phyloP scores from a whole-genome alignment of 306 rosid species.

The Quercus alba region DNA sequence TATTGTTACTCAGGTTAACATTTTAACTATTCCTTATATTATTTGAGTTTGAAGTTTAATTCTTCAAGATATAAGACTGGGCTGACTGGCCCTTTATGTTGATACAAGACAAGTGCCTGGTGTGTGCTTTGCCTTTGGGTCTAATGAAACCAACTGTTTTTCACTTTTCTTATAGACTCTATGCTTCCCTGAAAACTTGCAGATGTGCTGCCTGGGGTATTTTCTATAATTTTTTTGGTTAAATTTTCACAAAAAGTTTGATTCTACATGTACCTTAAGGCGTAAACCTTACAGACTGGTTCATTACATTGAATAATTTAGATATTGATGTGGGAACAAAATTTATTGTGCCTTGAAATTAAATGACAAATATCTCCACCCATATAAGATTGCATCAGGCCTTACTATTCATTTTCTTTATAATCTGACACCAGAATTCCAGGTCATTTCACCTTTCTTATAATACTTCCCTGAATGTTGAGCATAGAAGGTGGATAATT shows the following conservation, averaged over 20 bases:
- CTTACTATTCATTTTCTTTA: not conserved
- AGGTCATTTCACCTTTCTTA: not conserved
- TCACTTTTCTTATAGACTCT: not conserved
- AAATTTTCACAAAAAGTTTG: not conserved
- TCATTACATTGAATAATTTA: not conserved
- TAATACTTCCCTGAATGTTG: not conserved
- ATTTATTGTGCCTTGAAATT: not conserved
- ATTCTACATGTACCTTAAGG: not conserved
- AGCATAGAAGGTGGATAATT: not conserved
- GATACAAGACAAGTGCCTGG: not conserved
- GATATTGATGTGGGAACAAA: not conserved
- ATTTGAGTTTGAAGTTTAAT: slow-evolving; percentile 14
- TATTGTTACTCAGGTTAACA: slow-evolving; percentile 81
- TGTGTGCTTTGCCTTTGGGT: not conserved
- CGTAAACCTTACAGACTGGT: not conserved
- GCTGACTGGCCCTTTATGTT: not conserved
- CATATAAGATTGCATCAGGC: not conserved
- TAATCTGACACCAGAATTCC: not conserved
- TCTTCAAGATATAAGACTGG: not conserved
- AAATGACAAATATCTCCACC: not conserved
- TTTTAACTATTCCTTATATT: slow-evolving; percentile 9
- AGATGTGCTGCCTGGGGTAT: not conserved
- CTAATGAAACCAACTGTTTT: not conserved
- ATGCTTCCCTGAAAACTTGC: not conserved
- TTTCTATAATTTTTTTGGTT: not conserved